A percentile compares a stretch with the other conserved stretches of the same genome.
phyloP scores from a whole-genome alignment of 768 basidiomycete genomes.

The Tylopilus felleus region DNA sequence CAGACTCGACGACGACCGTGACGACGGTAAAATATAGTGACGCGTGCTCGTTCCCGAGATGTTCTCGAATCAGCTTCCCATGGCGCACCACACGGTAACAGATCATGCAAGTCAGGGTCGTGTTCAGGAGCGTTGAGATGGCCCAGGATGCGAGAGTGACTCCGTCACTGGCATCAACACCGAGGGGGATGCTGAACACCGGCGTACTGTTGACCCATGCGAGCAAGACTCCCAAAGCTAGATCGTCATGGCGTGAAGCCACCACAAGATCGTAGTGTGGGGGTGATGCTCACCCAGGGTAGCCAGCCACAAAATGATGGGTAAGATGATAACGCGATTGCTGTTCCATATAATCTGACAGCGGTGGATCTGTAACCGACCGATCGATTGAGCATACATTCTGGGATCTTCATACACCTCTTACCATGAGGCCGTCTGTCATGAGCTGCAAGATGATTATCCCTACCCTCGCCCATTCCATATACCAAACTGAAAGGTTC shows the following conservation, averaged over 20 bases:
- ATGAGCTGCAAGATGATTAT: too few relatives aligned
- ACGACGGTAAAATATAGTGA: slow-evolving; percentile 12
- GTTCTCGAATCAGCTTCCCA: not conserved
- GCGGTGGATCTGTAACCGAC: slow-evolving; percentile 25
- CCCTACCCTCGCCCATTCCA: too few relatives aligned
- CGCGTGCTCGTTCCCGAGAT: slow-evolving; percentile 4
- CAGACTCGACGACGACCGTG: slow-evolving; percentile 11
- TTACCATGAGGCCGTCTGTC: too few relatives aligned
- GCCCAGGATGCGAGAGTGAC: slow-evolving; percentile 17
- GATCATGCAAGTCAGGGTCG: slow-evolving; percentile 8
- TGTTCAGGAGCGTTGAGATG: not conserved
- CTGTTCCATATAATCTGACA: not conserved
- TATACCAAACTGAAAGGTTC: too few relatives aligned
- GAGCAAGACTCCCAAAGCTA: slow-evolving; percentile 14
- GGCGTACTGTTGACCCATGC: slow-evolving; percentile 13
- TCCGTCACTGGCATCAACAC: not conserved
- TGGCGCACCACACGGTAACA: slow-evolving; percentile 15
- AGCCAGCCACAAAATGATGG: not conserved
- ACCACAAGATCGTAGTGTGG: not conserved
- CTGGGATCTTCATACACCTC: too few relatives aligned
- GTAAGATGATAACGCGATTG: not conserved
- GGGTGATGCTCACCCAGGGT: not conserved
- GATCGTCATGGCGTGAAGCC: not conserved
- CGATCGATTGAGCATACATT: too few relatives aligned
- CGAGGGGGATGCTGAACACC: slow-evolving; percentile 6